These are phyloP conservation scores for Cladorrhinum sp. DNA, from an alignment of 2,329 filamentous ascomycete species.

Conservation along the genomic window DNA sequence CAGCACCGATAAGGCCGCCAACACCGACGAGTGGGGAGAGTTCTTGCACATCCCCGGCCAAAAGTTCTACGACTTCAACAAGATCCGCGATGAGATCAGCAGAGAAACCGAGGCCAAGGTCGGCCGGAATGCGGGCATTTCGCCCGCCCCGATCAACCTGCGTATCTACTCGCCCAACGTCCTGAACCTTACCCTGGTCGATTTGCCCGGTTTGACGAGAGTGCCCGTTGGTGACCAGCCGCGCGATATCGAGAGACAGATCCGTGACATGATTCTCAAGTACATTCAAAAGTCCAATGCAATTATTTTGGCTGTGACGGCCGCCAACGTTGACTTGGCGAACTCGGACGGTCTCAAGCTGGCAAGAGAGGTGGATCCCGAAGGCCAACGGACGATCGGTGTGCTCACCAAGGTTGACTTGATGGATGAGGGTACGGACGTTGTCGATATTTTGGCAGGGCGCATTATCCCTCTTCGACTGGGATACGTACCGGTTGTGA, in stretches of 20 bases:
- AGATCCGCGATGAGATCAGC: slow-evolving; percentile 96
- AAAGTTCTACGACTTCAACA: slow-evolving; percentile 97
- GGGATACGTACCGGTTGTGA: slow-evolving; percentile 94
- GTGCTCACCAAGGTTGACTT: slow-evolving; percentile 98
- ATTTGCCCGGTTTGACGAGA: slow-evolving; percentile 93
- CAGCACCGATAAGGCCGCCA: slow-evolving; percentile 80
- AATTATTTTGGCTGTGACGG: slow-evolving; percentile 93
- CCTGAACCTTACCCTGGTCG: slow-evolving; percentile 91
- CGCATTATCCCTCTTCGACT: slow-evolving; percentile 92
- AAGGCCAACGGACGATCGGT: slow-evolving; percentile 96
- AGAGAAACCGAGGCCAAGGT: slow-evolving; percentile 96
- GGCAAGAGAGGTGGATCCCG: slow-evolving; percentile 92
- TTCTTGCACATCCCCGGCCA: slow-evolving; percentile 96
- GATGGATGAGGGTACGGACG: slow-evolving; percentile 98
- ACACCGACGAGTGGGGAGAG: slow-evolving; percentile 96
- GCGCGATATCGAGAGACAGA: slow-evolving; percentile 93
- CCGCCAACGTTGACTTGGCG: slow-evolving; percentile 95
- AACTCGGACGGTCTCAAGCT: slow-evolving; percentile 98
- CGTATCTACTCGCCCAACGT: slow-evolving; percentile 98
- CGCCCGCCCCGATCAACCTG: slow-evolving; percentile 92
- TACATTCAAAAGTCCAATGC: slow-evolving; percentile 98
- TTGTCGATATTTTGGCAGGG: slow-evolving; percentile 96
- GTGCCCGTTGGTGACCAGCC: slow-evolving; percentile 96
- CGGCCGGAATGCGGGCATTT: slow-evolving; percentile 93
- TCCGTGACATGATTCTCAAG: slow-evolving; percentile 96